Percentiles rank a stretch among this genome's conserved stretches.
phyloP scores from a whole-genome alignment of 1,284 basidiomycete species.

The Marasmius tenuissimus region DNA sequence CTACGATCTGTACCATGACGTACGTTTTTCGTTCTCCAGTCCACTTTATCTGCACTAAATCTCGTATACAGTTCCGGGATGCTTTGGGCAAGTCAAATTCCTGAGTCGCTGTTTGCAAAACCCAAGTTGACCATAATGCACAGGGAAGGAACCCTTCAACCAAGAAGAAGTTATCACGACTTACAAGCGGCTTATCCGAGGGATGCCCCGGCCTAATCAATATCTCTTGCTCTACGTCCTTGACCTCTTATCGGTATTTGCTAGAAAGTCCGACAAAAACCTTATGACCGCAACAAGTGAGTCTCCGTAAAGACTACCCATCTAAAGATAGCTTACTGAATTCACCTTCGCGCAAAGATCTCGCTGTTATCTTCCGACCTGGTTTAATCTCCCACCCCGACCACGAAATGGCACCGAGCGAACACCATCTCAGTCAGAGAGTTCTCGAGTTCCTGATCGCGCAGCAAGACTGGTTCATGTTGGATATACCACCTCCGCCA shows the following conservation, averaged over 20 bases:
- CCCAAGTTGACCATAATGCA: constrained; percentile 3
- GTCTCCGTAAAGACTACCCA: constrained; percentile 26
- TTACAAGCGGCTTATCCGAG: constrained; percentile 84
- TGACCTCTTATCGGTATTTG: constrained; percentile 94
- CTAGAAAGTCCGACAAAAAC: constrained; percentile 88
- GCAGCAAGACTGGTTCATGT: constrained; percentile 84
- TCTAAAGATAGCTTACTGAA: constrained; percentile 2
- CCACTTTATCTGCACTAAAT: constrained; percentile 15
- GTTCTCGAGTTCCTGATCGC: constrained; percentile 95
- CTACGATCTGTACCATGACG: constrained; percentile 82
- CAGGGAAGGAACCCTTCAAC: constrained; percentile 65
- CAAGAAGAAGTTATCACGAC: constrained; percentile 69
- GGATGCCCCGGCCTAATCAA: constrained; percentile 87
- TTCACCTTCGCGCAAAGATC: constrained; percentile 50
- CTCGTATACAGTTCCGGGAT: constrained; percentile 72
- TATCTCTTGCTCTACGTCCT: constrained; percentile 95
- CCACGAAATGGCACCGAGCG: constrained; percentile 79
- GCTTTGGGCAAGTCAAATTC: constrained; percentile 56
- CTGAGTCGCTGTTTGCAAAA: neutral
- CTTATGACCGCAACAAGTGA: constrained; percentile 93
- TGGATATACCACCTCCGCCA: constrained; percentile 75
- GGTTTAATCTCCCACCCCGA: constrained; percentile 87
- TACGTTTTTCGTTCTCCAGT: constrained; percentile 40
- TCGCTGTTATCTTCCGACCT: constrained; percentile 93
- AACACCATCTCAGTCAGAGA: constrained; percentile 85